Evolutionary conservation across 176 grass and related monocot species (phyloP).

Genomic region (Pharus latifolius): DNA sequence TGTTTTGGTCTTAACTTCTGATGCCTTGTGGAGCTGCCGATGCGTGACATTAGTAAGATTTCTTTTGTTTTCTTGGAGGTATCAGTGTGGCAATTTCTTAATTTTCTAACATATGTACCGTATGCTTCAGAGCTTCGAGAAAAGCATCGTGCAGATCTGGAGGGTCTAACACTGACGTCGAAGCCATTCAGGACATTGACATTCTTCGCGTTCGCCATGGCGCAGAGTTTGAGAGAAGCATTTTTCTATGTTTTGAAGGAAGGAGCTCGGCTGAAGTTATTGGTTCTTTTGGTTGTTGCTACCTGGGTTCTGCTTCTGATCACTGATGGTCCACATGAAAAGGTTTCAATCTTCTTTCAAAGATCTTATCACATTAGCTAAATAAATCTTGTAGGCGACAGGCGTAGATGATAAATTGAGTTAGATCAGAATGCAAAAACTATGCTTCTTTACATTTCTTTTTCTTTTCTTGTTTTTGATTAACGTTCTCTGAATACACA

Average conservation of each 20-base stretch:
- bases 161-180: slow-evolving; percentile 59
- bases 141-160: slow-evolving; percentile 55
- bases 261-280: slow-evolving; percentile 33
- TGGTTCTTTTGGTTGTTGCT: slow-evolving; percentile 29
- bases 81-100: too few species aligned
- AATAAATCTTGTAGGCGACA: neutral
- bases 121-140: slow-evolving; percentile 46
- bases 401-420: neutral
- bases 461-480: neutral
- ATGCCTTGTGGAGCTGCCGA: neutral
- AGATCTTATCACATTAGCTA: neutral
- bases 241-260: slow-evolving; percentile 50
- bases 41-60: slow-evolving; percentile 3
- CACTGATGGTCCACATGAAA: slow-evolving; percentile 50
- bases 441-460: neutral
- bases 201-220: slow-evolving; percentile 58
- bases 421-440: neutral
- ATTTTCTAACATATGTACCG: slow-evolving; percentile 16
- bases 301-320: slow-evolving; percentile 33
- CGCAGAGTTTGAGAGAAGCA: slow-evolving; percentile 43
- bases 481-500: neutral
- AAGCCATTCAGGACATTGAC: slow-evolving; percentile 53
- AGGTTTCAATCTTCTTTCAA: slow-evolving; percentile 34
- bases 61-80: neutral
- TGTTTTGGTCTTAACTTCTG: neutral